A percentile compares a stretch with the other conserved stretches of the same genome.
These are phyloP conservation scores for Russula emetica DNA, from an alignment of 768 basidiomycete species.

Conservation along the genomic window DNA sequence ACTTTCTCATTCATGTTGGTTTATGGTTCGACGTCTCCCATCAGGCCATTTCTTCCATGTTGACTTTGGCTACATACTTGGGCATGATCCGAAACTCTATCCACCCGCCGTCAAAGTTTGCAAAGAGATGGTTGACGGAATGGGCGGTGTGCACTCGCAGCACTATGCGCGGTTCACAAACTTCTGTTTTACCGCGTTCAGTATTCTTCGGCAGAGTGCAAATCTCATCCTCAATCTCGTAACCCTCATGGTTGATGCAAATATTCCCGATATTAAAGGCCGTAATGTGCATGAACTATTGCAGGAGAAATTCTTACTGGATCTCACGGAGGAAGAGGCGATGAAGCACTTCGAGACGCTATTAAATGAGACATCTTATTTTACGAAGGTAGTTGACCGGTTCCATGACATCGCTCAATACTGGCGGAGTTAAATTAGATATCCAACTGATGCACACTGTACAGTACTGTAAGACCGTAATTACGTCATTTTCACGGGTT, in stretches of 20 bases:
- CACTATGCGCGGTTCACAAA: conserved; percentile 96
- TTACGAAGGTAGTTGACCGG: conserved; percentile 88
- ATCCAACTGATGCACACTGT: too few relatives aligned
- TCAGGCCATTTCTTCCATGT: conserved; percentile 96
- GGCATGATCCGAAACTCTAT: conserved; percentile 95
- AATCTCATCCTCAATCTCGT: conserved; percentile 96
- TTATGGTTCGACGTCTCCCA: not conserved
- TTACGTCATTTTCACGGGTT: not conserved
- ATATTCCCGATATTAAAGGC: conserved; percentile 95
- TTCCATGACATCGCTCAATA: conserved; percentile 91
- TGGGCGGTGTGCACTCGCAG: conserved; percentile 96
- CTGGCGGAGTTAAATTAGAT: conserved; percentile 59
- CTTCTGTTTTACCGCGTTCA: conserved; percentile 97
- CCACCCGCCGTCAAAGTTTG: conserved; percentile 98
- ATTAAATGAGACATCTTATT: conserved; percentile 90
- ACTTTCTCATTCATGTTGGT: not conserved
- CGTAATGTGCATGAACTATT: conserved; percentile 84
- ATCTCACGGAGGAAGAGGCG: conserved; percentile 93
- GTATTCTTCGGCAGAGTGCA: conserved; percentile 91
- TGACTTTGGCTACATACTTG: conserved; percentile 97
- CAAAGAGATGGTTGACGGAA: conserved; percentile 99
- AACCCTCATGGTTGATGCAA: conserved; percentile 94
- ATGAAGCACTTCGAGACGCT: conserved; percentile 95
- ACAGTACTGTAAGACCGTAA: not conserved
- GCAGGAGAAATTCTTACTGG: conserved; percentile 93